These are phyloP conservation scores for Cladobotryum protrusum DNA, from an alignment of 2,329 filamentous ascomycete species.

Conservation along the genomic window DNA sequence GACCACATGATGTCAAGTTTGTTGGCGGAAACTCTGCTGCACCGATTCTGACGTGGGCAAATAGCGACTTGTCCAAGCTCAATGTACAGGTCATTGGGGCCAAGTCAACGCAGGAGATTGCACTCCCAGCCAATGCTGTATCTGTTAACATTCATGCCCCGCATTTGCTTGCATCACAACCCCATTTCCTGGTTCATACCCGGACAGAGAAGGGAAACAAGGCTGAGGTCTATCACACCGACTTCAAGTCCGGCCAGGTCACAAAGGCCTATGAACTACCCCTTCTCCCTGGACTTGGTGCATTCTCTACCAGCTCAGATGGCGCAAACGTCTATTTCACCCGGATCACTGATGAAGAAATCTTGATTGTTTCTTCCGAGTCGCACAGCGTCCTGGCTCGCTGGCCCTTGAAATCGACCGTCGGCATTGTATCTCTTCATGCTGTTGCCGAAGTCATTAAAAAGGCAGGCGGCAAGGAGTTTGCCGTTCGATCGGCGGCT, in stretches of 20 bases:
- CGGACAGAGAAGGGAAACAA: slow-evolving; percentile 64
- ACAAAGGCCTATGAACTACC: slow-evolving; percentile 78
- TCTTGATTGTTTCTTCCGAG: slow-evolving; percentile 66
- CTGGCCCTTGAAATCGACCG: slow-evolving; percentile 55
- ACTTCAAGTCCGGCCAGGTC: slow-evolving; percentile 62
- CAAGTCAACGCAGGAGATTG: slow-evolving; percentile 49
- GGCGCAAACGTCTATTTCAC: slow-evolving; percentile 86
- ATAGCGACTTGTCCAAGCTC: slow-evolving; percentile 54
- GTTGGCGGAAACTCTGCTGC: slow-evolving; percentile 71
- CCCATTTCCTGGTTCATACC: slow-evolving; percentile 83
- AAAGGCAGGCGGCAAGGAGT: slow-evolving; percentile 56
- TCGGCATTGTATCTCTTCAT: slow-evolving; percentile 49
- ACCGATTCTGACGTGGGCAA: slow-evolving; percentile 70
- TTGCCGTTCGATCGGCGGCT: slow-evolving; percentile 72
- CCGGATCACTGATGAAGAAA: slow-evolving; percentile 68
- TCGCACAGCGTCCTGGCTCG: slow-evolving; percentile 71
- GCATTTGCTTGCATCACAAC: slow-evolving; percentile 60
- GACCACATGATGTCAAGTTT: slow-evolving; percentile 60
- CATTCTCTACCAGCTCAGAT: slow-evolving; percentile 71
- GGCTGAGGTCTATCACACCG: slow-evolving; percentile 80
- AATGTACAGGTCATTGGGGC: slow-evolving; percentile 65
- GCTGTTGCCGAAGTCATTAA: slow-evolving; percentile 78
- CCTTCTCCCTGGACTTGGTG: slow-evolving; percentile 60
- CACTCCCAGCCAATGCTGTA: slow-evolving; percentile 41
- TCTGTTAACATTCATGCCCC: slow-evolving; percentile 67